Conservation (phyloP, 495 filamentous ascomycete species). For the Aspergillus campestris region DNA sequence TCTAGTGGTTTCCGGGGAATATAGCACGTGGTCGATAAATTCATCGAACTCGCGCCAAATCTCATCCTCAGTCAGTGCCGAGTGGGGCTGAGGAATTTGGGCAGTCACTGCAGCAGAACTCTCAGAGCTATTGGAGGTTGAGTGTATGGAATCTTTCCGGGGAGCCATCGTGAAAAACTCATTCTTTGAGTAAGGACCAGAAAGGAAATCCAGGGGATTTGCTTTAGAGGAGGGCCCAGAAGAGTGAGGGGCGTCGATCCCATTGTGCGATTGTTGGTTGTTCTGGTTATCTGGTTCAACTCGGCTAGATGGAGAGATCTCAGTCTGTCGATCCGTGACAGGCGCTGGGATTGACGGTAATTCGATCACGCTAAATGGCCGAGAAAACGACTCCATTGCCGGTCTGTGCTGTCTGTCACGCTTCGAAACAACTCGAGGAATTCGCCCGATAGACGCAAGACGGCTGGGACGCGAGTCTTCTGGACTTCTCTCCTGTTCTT, state of each 20-base stretch:
- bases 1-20: slow-evolving; percentile 37
- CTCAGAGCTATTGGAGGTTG: slow-evolving; percentile 60
- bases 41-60: slow-evolving; percentile 95
- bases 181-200: slow-evolving; percentile 29
- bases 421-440: slow-evolving; percentile 74
- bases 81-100: slow-evolving; percentile 47
- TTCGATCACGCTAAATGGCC: slow-evolving; percentile 56
- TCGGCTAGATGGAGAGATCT: slow-evolving; percentile 15
- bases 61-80: slow-evolving; percentile 68
- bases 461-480: slow-evolving; percentile 30
- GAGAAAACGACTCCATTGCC: slow-evolving; percentile 75
- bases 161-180: slow-evolving; percentile 71
- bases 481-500: slow-evolving; percentile 12
- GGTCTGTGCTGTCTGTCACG: slow-evolving; percentile 59
- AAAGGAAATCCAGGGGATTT: slow-evolving; percentile 29
- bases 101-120: slow-evolving; percentile 52
- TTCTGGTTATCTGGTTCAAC: slow-evolving; percentile 14
- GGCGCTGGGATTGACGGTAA: slow-evolving; percentile 21
- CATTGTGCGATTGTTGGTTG: slow-evolving; percentile 14
- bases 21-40: slow-evolving; percentile 62
- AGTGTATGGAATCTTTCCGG: slow-evolving; percentile 59
- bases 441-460: slow-evolving; percentile 78
- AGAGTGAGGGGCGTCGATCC: slow-evolving; percentile 25
- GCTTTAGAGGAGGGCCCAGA: slow-evolving; percentile 29
- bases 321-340: slow-evolving; percentile 4